Evolutionary conservation across 2,329 filamentous ascomycete genomes (phyloP), one percentile per base, ranked within the genome.

Genomic region (Diaporthe longicolla): DNA sequence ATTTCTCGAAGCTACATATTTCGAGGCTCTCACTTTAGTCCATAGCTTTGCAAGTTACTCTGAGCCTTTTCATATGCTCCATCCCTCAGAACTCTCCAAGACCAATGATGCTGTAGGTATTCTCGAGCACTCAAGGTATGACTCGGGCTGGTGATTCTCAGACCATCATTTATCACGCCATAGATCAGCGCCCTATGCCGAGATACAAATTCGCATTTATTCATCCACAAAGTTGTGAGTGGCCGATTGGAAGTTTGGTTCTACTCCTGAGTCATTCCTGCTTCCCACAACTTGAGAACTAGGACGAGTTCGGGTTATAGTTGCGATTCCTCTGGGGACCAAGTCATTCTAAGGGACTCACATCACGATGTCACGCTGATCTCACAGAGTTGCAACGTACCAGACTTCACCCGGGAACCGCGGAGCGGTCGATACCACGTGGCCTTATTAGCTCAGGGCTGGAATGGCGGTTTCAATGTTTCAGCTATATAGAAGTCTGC

Each of bases 361-460:
- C 63, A 68, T 40, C 48, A 21, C 63, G n/a, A 66, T 66, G 63
- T 66, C 29, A 52, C 63, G 15, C n/a, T 26, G 48, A 19, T 52
- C 48, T 13, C 32, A 40, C n/a, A 40, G 21, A 54, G 48, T 40
- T 40, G 15, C 63, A 68, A 54, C 19, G 63, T 40, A 40, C 45
- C 63, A 54, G 32, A 52, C 19, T 37, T 68, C 21, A 9, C n/a
- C 11, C 17, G 45, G n/a, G 21, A 68, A 54, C 21, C n/a, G 48
- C 45, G 48, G 63, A 40, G 32, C 13, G n/a, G 19, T 40, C 4
- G 32, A 21, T 52, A 21, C 48, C 29, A 68, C 32, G 45, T 54
- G 32, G 32, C 15, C 32, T 4, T 26, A n/a, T 4, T 26, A n/a
- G 17, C 48, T 24, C 29, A 21, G 21, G n/a, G 32, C 63, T 26